Evolutionary conservation across 192 early-diverging fungal species (phyloP).

Genomic region (Gigaspora rosea): DNA sequence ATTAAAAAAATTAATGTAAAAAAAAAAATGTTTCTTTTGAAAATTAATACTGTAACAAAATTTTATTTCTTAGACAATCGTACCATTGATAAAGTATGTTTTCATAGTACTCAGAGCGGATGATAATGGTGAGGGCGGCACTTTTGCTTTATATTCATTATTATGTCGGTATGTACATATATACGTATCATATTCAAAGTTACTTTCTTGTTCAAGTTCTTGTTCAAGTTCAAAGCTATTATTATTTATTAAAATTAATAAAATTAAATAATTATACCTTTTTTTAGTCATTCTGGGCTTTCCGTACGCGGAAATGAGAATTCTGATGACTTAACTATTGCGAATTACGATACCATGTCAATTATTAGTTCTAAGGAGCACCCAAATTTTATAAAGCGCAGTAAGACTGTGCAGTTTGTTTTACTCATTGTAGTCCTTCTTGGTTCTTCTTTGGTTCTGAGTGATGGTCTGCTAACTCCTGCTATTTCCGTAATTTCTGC

Average conservation of each 20-base stretch:
- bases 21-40: neutral
- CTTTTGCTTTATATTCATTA: conserved; percentile 55
- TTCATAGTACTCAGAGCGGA: conserved; percentile 46
- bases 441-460: conserved; percentile 9
- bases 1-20: too few species aligned
- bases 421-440: neutral
- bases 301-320: neutral
- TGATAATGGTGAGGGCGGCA: conserved; percentile 63
- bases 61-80: conserved; percentile 40
- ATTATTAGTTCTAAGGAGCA: neutral
- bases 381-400: neutral
- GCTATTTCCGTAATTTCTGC: conserved; percentile 26
- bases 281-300: conserved; percentile 11
- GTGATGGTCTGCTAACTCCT: conserved; percentile 22
- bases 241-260: too few species aligned
- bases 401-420: neutral
- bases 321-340: conserved; percentile 1
- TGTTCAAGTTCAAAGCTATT: too few species aligned
- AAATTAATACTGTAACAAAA: neutral
- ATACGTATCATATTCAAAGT: too few species aligned
- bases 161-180: conserved; percentile 34
- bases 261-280: too few species aligned
- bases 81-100: conserved; percentile 16
- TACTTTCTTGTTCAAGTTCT: too few species aligned
- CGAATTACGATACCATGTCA: neutral